Percentiles rank a stretch among this genome's conserved stretches.
Evolutionary conservation across 106 monocot genomes (phyloP).

Genomic region (Apostasia ramifera): DNA sequence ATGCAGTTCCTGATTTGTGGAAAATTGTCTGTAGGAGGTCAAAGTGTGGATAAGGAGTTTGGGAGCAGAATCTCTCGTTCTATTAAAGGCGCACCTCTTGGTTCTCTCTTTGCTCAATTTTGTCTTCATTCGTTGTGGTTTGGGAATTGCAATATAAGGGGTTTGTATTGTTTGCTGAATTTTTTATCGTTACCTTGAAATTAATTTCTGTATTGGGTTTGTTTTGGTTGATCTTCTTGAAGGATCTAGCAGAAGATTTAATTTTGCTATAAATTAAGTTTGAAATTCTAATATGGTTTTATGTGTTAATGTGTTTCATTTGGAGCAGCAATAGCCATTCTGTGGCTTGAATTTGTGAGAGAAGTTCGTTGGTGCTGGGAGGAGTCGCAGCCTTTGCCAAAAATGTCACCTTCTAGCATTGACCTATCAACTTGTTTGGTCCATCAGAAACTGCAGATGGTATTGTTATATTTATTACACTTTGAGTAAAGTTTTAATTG

Average conservation of each 20-base stretch:
- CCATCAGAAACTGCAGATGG: conserved; percentile 98
- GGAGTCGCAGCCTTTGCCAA: conserved; percentile 82
- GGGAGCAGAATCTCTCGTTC: conserved; percentile 47
- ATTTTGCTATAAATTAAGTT: neutral
- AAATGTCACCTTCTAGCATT: conserved; percentile 48
- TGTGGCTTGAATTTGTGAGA: conserved; percentile 98
- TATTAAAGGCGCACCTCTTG: conserved; percentile 84
- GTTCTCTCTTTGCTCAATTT: conserved; percentile 91
- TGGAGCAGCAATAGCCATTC: conserved; percentile 60
- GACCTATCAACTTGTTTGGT: conserved; percentile 84
- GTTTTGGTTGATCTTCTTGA: conserved; percentile 3
- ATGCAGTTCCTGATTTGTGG: no score
- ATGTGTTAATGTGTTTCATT: conserved; percentile 5
- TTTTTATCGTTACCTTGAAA: neutral
- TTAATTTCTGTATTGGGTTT: neutral
- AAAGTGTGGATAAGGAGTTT: conserved; percentile 19
- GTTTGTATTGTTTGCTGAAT: conserved; percentile 23
- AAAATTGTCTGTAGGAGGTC: conserved; percentile 22
- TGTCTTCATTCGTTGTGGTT: conserved; percentile 96
- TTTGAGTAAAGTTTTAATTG: neutral
- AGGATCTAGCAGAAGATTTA: neutral
- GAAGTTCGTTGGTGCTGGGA: conserved; percentile 99
- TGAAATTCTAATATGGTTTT: neutral
- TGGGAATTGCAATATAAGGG: conserved; percentile 86
- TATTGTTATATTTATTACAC: conserved; percentile 15